Evolutionary conservation across 1,284 basidiomycete genomes (phyloP).

Genomic region (Grifola frondosa): DNA sequence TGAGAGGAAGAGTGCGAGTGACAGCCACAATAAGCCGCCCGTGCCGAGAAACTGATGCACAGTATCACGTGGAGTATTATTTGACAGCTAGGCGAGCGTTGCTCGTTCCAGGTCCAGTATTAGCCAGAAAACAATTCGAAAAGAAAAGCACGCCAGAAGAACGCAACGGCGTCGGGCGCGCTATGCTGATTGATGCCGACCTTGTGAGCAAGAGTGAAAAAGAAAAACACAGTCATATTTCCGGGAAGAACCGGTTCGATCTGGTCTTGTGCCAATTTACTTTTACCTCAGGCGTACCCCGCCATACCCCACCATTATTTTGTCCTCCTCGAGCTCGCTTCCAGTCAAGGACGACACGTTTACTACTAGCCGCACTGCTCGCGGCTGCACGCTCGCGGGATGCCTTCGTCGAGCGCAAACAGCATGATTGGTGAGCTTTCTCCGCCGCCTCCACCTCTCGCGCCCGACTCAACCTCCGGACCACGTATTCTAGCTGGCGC

Average conservation of each 20-base stretch:
- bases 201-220: not conserved
- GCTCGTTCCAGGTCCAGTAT: no score
- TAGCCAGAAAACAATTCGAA: no score
- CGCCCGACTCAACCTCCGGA: slow-evolving; percentile 5
- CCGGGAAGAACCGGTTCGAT: slow-evolving; percentile 10
- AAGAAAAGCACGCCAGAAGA: no score
- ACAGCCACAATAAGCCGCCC: slow-evolving; percentile 1
- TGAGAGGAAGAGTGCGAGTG: not conserved
- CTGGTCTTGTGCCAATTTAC: not conserved
- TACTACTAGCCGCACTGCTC: slow-evolving; percentile 35
- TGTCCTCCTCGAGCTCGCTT: slow-evolving; percentile 4
- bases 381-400: slow-evolving; percentile 62
- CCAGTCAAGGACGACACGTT: slow-evolving; percentile 8
- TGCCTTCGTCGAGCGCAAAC: slow-evolving; percentile 62
- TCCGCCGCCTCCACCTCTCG: not conserved
- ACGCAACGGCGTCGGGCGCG: no score
- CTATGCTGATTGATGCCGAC: no score
- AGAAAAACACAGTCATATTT: no score
- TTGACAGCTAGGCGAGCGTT: no score
- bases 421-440: slow-evolving; percentile 66
- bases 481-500: slow-evolving; percentile 60
- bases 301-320: not conserved
- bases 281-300: slow-evolving; percentile 3
- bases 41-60: not conserved
- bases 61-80: no score